Base-by-base conservation (phyloP, 1,284 basidiomycete species). In the Trametes pubescens region DNA sequence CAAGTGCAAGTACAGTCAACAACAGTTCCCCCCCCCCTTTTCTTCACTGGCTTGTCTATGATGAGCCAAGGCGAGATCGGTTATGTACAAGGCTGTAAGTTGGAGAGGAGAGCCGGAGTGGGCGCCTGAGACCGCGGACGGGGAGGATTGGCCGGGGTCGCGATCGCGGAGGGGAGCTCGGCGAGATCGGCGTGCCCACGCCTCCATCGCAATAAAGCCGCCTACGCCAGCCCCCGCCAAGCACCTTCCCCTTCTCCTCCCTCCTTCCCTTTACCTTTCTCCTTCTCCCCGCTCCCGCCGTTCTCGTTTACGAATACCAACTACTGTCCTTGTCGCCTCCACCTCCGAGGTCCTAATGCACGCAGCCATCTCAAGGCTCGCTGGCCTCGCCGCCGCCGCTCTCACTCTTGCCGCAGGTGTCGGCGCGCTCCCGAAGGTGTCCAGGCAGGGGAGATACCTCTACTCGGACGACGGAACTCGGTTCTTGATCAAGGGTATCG, bases 401-500 rank as follows among this genome's bases (percentile, higher is more conserved):
- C 72, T 75, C 40, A 61, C 70, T 29, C 65, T 81, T 61, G 71
- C 79, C 16, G 70, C 78, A 29, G 75, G 78, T 44, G 87, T 83
- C 10, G 71, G 78, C 18, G 89, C 89, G 66, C 81, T 93, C 56
- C 79, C 82, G 57, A 81, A 83, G 64, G 80, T 93, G 69, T 79
- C 86, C 60, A 85, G 91, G 35, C 72, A 78, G 29, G 93, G 92
- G 43, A 87, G 89, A 73, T 96, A 95, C 75, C 87, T 97, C 37
- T 96, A 94, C 79, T 82, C 80, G 34, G 83, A 84, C 10, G 83
- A 87, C 56, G 93, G 92, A 2, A 86, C 76, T 51, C 82, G 95
- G 53, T 97, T 96, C 80, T 96, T 90, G 77, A 92, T 97, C 80
- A 96, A 95, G 80, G 95, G 95, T 62, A 81, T 96, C 62, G 93